These are phyloP conservation scores for Curvularia sp. DNA, from an alignment of 2,329 filamentous ascomycete genomes.

Conservation along the genomic window DNA sequence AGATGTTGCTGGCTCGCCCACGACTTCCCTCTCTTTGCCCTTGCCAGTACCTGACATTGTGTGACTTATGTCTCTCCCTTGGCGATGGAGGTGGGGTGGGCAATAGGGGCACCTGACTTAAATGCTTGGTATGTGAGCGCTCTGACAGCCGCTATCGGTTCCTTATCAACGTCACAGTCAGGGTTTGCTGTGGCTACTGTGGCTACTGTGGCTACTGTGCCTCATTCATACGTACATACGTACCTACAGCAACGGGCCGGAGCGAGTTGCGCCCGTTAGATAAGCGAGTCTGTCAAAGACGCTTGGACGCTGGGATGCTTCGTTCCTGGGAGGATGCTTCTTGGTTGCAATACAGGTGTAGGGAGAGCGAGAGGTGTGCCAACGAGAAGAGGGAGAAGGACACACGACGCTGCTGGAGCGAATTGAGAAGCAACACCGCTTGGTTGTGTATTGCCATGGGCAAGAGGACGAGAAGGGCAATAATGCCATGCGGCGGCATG, in stretches of 20 bases:
- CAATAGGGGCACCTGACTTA: background rate
- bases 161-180: slow-evolving; percentile 3
- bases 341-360: background rate
- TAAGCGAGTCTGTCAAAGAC: slow-evolving; percentile 9
- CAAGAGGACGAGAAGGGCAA: slow-evolving; percentile 2
- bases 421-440: background rate
- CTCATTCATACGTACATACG: slow-evolving; percentile 7
- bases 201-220: slow-evolving; percentile 13
- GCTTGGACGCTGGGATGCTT: background rate
- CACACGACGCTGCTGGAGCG: background rate
- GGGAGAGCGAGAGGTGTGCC: background rate
- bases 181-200: slow-evolving; percentile 7
- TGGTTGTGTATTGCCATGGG: background rate
- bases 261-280: background rate
- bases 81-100: background rate
- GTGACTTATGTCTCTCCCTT: background rate
- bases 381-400: background rate
- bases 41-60: slow-evolving; percentile 8
- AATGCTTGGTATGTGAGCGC: background rate
- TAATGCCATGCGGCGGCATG: background rate
- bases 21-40: slow-evolving; percentile 10
- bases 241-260: slow-evolving; percentile 11
- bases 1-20: background rate
- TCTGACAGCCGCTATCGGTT: background rate
- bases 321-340: background rate